phyloP scores from a whole-genome alignment of 1,284 basidiomycete species.

The Leccinum pachyderme region DNA sequence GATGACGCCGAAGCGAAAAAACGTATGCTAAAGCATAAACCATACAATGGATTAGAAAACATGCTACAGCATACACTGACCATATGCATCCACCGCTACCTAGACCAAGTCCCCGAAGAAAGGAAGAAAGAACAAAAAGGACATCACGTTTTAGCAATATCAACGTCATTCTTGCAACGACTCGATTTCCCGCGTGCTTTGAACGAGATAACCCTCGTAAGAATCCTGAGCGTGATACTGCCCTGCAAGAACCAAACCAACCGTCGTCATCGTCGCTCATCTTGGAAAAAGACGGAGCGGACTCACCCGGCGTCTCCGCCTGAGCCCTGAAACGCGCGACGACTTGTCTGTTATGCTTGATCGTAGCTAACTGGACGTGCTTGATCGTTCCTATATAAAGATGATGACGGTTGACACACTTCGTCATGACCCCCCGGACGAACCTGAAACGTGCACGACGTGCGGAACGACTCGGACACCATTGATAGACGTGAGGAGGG shows the following conservation, averaged over 20 bases:
- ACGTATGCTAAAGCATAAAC: not conserved
- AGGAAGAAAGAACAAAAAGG: no score
- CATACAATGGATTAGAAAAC: not conserved
- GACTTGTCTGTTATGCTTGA: conserved; percentile 66
- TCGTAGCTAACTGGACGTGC: conserved; percentile 72
- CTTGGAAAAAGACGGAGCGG: not conserved
- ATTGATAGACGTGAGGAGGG: conserved; percentile 60
- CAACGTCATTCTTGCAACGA: conserved; percentile 9
- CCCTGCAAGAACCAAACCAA: conserved; percentile 36
- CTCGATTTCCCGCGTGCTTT: conserved; percentile 59
- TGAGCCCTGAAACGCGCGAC: conserved; percentile 60
- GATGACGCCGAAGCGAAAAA: no score
- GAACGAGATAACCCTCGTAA: conserved; percentile 51
- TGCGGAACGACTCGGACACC: conserved; percentile 30
- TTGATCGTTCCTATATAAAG: conserved; percentile 74
- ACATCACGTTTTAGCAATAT: no score
- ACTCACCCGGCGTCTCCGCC: conserved; percentile 51
- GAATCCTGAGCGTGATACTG: conserved; percentile 50
- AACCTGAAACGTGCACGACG: conserved; percentile 74
- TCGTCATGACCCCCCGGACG: no score
- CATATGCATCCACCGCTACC: no score
- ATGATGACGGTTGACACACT: not conserved
- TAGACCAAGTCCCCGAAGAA: no score
- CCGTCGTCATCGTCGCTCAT: not conserved
- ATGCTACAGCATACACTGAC: not conserved